A percentile compares a stretch with the other conserved stretches of the same genome.
These are phyloP conservation scores for Corymbia maculata DNA, from an alignment of 345 rosid species.

Conservation along the genomic window DNA sequence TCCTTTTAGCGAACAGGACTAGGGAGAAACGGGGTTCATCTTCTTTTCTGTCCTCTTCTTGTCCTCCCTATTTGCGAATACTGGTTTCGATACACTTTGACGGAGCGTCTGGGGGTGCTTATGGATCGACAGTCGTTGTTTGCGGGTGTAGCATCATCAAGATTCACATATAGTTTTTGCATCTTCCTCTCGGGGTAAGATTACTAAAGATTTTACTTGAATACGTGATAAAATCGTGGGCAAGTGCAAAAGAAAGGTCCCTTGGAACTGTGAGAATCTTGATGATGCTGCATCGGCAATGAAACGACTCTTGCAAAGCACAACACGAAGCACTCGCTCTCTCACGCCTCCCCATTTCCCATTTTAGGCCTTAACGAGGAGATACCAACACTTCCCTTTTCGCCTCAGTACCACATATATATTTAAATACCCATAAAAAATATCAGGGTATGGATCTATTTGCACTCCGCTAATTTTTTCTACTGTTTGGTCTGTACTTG, in stretches of 20 bases:
- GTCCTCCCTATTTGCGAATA: background rate
- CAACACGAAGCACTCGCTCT: background rate
- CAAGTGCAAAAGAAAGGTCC: background rate
- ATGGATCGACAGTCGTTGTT: slow-evolving; percentile 42
- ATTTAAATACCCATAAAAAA: background rate
- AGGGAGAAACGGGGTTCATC: background rate
- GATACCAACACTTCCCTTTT: background rate
- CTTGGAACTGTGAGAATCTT: slow-evolving; percentile 78
- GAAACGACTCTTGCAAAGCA: slow-evolving; percentile 3
- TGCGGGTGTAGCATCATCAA: slow-evolving; percentile 88
- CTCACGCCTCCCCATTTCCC: background rate
- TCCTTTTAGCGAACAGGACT: background rate
- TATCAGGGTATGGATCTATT: background rate
- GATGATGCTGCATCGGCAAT: slow-evolving; percentile 99
- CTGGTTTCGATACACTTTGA: background rate
- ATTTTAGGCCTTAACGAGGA: background rate
- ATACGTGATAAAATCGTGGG: background rate
- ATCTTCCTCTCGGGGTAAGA: slow-evolving; percentile 4
- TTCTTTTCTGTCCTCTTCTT: background rate
- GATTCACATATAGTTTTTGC: slow-evolving; percentile 71
- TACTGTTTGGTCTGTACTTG: background rate
- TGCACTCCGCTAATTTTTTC: background rate
- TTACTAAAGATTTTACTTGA: background rate
- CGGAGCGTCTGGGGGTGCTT: slow-evolving; percentile 3
- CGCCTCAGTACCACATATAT: background rate